Percentiles rank a stretch among this genome's conserved stretches.
Evolutionary conservation across 768 basidiomycete species (phyloP).

Genomic region (Panellus pusillus): DNA sequence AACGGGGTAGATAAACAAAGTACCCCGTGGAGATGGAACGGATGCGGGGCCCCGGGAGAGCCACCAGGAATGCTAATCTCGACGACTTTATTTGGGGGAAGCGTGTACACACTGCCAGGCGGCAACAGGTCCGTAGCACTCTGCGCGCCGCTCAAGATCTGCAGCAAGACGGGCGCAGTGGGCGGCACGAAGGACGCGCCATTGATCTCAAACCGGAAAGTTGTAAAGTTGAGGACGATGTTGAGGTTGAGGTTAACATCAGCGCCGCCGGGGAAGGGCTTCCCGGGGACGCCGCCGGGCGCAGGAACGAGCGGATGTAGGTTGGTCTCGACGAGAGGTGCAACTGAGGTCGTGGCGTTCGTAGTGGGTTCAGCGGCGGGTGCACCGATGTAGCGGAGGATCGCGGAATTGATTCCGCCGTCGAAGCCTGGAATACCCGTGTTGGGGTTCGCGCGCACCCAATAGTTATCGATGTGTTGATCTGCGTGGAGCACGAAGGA

Average conservation of each 20-base stretch:
- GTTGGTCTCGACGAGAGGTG: conserved; percentile 30
- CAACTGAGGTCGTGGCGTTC: conserved; percentile 6
- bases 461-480: conserved; percentile 42
- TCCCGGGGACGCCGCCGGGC: conserved; percentile 29
- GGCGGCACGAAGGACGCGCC: neutral
- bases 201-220: conserved; percentile 5
- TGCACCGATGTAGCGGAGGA: conserved; percentile 41
- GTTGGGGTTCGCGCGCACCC: conserved; percentile 29
- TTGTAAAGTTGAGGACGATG: conserved; percentile 3
- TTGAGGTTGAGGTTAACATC: conserved; percentile 34
- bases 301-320: conserved; percentile 25
- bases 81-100: conserved; percentile 8
- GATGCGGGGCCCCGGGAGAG: conserved; percentile 2
- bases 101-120: conserved; percentile 17
- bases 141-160: conserved; percentile 28
- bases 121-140: conserved; percentile 27
- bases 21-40: conserved; percentile 12
- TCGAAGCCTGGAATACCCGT: conserved; percentile 16
- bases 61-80: conserved; percentile 11
- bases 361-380: conserved; percentile 30
- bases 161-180: conserved; percentile 7
- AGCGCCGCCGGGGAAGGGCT: conserved; percentile 34
- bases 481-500: conserved; percentile 39
- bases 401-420: conserved; percentile 42
- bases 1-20: neutral